phyloP scores from a whole-genome alignment of 2,329 filamentous ascomycete species.

The Colletotrichum karsti region DNA sequence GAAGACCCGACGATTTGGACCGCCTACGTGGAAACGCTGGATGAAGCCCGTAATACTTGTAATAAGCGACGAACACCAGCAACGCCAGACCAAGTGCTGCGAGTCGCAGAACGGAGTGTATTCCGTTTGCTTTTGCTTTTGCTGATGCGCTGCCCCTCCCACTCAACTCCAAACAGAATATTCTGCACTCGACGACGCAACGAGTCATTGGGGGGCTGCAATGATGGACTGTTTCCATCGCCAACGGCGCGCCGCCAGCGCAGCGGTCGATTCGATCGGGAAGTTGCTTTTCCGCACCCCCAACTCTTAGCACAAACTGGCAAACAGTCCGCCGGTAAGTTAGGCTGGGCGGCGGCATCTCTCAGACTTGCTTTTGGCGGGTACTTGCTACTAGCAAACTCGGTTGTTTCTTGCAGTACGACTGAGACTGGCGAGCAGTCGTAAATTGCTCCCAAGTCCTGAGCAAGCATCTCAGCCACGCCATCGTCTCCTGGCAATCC shows the following conservation, averaged over 20 bases:
- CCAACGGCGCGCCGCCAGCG: background rate
- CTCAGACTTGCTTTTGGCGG: background rate
- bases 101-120: background rate
- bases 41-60: too few relatives aligned
- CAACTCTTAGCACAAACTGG: background rate
- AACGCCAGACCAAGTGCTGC: background rate
- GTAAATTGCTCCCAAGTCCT: background rate
- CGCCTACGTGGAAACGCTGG: conserved; percentile 8
- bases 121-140: conserved; percentile 1
- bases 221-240: background rate
- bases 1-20: conserved; percentile 25
- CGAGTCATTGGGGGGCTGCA: conserved; percentile 19
- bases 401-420: background rate
- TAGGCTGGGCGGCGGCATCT: background rate
- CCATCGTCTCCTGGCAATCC: background rate
- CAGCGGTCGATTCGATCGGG: background rate
- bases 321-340: background rate
- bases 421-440: background rate
- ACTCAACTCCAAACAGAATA: conserved; percentile 11
- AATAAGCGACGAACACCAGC: background rate
- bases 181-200: background rate
- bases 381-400: background rate
- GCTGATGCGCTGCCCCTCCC: background rate
- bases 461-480: conserved; percentile 23
- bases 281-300: conserved; percentile 9